Evolutionary conservation across 1,139 yeast species (phyloP).

Genomic region (Blastobotrys elegans): DNA sequence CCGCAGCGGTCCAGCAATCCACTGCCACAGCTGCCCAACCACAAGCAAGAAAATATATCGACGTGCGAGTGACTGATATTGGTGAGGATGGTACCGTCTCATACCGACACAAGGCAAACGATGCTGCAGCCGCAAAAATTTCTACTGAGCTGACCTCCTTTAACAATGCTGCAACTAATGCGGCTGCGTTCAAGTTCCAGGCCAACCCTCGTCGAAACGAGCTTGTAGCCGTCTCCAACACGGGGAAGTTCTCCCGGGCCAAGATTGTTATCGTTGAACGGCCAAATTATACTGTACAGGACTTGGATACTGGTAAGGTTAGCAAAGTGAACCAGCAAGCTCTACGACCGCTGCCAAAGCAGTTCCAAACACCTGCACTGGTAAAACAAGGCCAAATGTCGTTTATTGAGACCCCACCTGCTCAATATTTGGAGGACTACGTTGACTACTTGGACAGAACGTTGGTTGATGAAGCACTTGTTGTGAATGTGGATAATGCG

Average conservation of each 20-base stretch:
- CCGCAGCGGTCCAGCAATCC: slow-evolving; percentile 5
- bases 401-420: slow-evolving; percentile 56
- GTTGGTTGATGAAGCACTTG: slow-evolving; percentile 52
- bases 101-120: slow-evolving; percentile 40
- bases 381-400: slow-evolving; percentile 56
- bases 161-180: slow-evolving; percentile 41
- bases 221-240: slow-evolving; percentile 52
- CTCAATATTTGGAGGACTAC: slow-evolving; percentile 58
- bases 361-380: slow-evolving; percentile 48
- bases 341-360: slow-evolving; percentile 52
- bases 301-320: slow-evolving; percentile 61
- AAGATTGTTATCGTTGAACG: slow-evolving; percentile 49
- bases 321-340: slow-evolving; percentile 46
- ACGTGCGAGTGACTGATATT: slow-evolving; percentile 57
- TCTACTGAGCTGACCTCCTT: slow-evolving; percentile 36
- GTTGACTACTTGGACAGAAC: slow-evolving; percentile 52
- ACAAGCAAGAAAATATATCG: slow-evolving; percentile 44
- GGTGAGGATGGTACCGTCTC: slow-evolving; percentile 47
- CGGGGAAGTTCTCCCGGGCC: slow-evolving; percentile 58
- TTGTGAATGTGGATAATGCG: slow-evolving; percentile 44
- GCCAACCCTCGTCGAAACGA: slow-evolving; percentile 47
- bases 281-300: slow-evolving; percentile 46
- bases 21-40: slow-evolving; percentile 14
- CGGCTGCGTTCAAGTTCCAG: slow-evolving; percentile 26
- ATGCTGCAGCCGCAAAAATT: slow-evolving; percentile 24